A percentile compares a stretch with the other conserved stretches of the same genome.
Evolutionary conservation across 1,139 yeast genomes (phyloP).

Genomic region (Blastobotrys illinoisensis): DNA sequence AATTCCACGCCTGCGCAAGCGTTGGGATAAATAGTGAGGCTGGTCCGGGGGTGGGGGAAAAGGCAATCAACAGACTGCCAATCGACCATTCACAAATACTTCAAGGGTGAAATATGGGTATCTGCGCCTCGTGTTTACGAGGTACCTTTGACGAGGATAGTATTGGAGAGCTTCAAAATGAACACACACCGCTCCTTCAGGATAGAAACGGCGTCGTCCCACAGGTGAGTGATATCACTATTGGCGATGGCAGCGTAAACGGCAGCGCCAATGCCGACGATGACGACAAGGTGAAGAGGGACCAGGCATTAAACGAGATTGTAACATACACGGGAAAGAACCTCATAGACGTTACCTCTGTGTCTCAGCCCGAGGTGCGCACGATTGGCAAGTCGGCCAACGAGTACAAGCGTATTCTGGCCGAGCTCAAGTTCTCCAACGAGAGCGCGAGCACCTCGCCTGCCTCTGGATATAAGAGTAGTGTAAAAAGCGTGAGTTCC

Average conservation of each 20-base stretch:
- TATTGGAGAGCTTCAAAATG: conserved; percentile 8
- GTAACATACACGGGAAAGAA: conserved; percentile 24
- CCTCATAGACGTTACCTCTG: conserved; percentile 24
- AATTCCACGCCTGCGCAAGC: background rate
- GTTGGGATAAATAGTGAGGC: background rate
- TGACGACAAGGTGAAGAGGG: conserved; percentile 18
- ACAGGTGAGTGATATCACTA: background rate
- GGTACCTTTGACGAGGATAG: conserved; percentile 14
- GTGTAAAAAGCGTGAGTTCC: conserved; percentile 1
- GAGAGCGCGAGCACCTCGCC: conserved; percentile 2
- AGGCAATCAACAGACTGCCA: background rate
- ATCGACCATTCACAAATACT: background rate
- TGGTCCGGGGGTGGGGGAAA: background rate
- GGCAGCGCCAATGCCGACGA: conserved; percentile 6
- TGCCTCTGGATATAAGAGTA: background rate
- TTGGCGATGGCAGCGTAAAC: background rate
- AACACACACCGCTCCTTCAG: conserved; percentile 9
- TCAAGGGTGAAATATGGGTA: conserved; percentile 18
- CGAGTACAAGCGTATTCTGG: conserved; percentile 18
- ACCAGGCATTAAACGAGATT: conserved; percentile 19
- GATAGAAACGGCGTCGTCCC: background rate
- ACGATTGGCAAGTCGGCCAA: conserved; percentile 19
- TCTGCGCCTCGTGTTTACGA: conserved; percentile 22
- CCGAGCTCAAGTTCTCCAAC: conserved; percentile 11
- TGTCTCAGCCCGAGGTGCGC: conserved; percentile 23